These are phyloP conservation scores for Debaryomycetaceae sp. DNA, from an alignment of 1,139 yeast species.

Conservation along the genomic window DNA sequence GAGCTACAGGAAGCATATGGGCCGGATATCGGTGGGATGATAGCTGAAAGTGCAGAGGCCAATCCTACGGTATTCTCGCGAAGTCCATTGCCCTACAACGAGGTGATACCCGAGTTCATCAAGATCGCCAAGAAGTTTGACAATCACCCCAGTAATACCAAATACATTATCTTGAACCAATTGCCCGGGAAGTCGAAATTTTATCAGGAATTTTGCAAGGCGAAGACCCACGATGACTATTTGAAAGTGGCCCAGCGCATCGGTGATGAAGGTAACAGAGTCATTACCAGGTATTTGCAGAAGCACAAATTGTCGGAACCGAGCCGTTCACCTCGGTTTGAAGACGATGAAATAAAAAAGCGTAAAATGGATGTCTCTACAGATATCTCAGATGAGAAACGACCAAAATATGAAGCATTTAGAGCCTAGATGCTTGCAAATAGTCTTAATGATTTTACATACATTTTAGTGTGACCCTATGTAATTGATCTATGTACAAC, in stretches of 20 bases:
- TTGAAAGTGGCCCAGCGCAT: constrained; percentile 23
- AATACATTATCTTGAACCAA: constrained; percentile 73
- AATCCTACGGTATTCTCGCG: constrained; percentile 73
- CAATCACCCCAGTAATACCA: constrained; percentile 68
- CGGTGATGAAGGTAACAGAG: constrained; percentile 28
- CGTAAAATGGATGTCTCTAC: not conserved
- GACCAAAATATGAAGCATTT: not conserved
- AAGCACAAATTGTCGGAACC: constrained; percentile 23
- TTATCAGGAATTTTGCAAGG: constrained; percentile 54
- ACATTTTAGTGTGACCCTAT: not conserved
- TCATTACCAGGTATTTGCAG: constrained; percentile 33
- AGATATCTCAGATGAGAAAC: not conserved
- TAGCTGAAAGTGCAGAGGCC: constrained; percentile 85
- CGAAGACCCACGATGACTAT: constrained; percentile 56
- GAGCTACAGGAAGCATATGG: constrained; percentile 51
- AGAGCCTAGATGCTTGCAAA: not conserved
- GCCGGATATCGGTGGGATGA: constrained; percentile 77
- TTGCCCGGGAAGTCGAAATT: constrained; percentile 73
- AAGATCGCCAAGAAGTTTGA: constrained; percentile 52
- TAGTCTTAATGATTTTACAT: not conserved
- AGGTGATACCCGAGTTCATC: constrained; percentile 53
- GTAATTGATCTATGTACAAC: constrained; percentile 3
- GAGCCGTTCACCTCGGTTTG: constrained; percentile 9
- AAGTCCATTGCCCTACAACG: constrained; percentile 52
- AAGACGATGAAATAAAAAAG: not conserved